Base-by-base conservation (phyloP, 2,329 filamentous ascomycete species). In the Fusarium zealandicum region DNA sequence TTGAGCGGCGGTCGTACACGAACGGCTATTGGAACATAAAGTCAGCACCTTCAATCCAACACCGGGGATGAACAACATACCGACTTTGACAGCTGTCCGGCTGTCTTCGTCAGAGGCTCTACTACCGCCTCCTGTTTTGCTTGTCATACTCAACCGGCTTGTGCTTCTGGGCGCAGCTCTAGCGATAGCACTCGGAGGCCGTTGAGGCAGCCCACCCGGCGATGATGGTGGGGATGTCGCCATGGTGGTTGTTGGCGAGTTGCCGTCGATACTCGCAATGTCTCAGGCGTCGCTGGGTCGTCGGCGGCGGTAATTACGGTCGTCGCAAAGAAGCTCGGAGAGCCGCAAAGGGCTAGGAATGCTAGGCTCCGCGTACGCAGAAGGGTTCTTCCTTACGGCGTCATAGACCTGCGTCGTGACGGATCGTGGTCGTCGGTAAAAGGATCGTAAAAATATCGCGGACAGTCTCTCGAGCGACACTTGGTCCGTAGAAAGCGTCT, bases 71-170 rank as follows among this genome's bases (percentile, higher is more conserved):
- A 36, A 51, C 58, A 64, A 90, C 92, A 68, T 84, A 97, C 93
- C 93, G 72, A 97, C 93, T 93, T 91, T 95, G 76, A 97, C 93
- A 20, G 93, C 90, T 6, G 93, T 96, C 73, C 90, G 93, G 59
- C 83, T 83, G 73, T 96, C 93, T 67, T 97, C 93, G 69, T 97
- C 93, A 1, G 92, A 96, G 18, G 89, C 88, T 70, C 91, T 85
- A 76, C 91, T 96, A 60, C 86, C 89, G 45, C 82, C 87, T 69
- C 85, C 87, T 45, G 85, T 87, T 74, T 90, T 93, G 77, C 90
- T 90, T 68, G 82, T 88, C 79, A 89, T 89, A 78, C 92, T 96
- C 82, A 96, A 80, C 66, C 93, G 90, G 76, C 92, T 96, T 65
- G 82, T 90, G 72, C 90, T 95, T 72, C 91, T 75, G 17, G 80